These are phyloP conservation scores for Brassica napus DNA, from an alignment of 345 rosid genomes.

Conservation along the genomic window DNA sequence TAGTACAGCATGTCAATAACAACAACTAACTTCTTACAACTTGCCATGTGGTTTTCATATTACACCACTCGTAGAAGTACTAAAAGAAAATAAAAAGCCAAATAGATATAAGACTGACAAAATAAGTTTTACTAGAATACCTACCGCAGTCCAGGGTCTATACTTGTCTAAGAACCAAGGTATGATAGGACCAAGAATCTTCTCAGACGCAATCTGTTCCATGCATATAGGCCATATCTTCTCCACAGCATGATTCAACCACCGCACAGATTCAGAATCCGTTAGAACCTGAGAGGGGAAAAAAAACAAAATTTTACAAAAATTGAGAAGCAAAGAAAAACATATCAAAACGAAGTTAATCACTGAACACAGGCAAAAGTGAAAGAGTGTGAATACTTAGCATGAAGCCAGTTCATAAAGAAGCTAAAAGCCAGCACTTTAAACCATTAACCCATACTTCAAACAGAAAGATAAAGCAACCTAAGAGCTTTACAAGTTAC, in stretches of 20 bases:
- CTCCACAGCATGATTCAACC: slow-evolving; percentile 88
- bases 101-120: neutral
- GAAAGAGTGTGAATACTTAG: neutral
- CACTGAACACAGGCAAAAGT: neutral
- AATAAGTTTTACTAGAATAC: slow-evolving; percentile 36
- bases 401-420: neutral
- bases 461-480: too few species aligned
- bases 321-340: neutral
- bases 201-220: slow-evolving; percentile 87
- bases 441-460: neutral
- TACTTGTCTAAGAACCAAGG: slow-evolving; percentile 98
- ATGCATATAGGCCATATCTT: slow-evolving; percentile 94
- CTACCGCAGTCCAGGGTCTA: slow-evolving; percentile 93
- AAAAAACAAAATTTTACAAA: neutral
- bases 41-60: neutral
- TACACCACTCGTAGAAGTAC: neutral
- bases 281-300: slow-evolving; percentile 51
- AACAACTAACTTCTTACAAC: slow-evolving; percentile 10
- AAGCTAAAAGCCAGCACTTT: neutral
- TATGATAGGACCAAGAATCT: slow-evolving; percentile 82
- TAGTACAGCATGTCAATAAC: slow-evolving; percentile 18
- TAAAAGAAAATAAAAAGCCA: neutral
- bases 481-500: too few species aligned
- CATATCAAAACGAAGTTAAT: neutral
- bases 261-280: slow-evolving; percentile 91